phyloP scores from a whole-genome alignment of 306 rosid species.

The Vachellia collinsii region DNA sequence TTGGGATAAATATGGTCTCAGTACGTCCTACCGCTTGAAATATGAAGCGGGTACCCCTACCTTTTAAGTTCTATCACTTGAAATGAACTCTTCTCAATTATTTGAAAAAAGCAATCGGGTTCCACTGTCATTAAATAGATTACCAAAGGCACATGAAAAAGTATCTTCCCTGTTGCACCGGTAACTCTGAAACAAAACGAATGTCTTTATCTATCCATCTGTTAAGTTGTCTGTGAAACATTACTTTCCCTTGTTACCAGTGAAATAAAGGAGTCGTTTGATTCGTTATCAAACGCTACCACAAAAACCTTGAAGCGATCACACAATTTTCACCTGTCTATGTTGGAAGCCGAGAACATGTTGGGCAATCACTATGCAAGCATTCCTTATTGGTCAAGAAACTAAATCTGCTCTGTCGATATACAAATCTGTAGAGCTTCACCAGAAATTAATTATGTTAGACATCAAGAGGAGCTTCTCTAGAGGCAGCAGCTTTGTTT shows the following conservation, averaged over 20 bases:
- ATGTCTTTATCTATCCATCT: constrained; percentile 25
- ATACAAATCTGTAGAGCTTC: not conserved
- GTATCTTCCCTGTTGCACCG: not conserved
- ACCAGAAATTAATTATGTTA: constrained; percentile 21
- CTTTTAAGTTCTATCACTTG: not conserved
- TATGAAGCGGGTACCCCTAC: constrained; percentile 14
- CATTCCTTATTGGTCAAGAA: not conserved
- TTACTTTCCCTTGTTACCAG: not conserved
- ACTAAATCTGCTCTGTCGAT: not conserved
- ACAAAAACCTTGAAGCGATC: not conserved
- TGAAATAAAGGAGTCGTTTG: not conserved
- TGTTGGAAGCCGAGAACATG: not conserved
- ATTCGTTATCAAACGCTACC: not conserved
- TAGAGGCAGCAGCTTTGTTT: too few relatives aligned
- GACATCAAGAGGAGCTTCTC: not conserved
- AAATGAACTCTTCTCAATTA: not conserved
- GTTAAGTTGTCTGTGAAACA: constrained; percentile 35
- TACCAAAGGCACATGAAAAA: not conserved
- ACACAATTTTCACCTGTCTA: too few relatives aligned
- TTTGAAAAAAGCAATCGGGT: not conserved
- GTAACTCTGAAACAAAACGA: not conserved
- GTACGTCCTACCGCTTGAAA: not conserved
- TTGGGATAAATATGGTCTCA: not conserved
- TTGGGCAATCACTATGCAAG: not conserved
- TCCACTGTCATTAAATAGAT: not conserved